Evolutionary conservation across 345 rosid species (phyloP).

Genomic region (Arabis hirsuta): DNA sequence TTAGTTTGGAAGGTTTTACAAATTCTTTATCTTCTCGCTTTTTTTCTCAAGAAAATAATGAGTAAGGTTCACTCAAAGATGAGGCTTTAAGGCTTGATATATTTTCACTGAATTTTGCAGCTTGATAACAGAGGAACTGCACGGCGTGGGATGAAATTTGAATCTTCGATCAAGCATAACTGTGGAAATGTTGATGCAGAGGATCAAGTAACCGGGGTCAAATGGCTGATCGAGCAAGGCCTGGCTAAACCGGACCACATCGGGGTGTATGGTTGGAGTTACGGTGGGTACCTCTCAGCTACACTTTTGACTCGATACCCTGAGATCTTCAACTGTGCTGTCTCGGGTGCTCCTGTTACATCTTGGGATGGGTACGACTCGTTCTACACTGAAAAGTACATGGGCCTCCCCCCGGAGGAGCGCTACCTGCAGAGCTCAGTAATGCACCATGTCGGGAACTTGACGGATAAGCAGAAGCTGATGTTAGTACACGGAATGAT

Average conservation of each 20-base stretch:
- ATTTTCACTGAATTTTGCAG: constrained; percentile 48
- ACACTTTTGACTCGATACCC: constrained; percentile 67
- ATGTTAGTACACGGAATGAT: constrained; percentile 92
- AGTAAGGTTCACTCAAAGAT: constrained; percentile 7
- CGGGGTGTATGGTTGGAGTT: constrained; percentile 91
- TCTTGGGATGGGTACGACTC: constrained; percentile 98
- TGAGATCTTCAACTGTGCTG: constrained; percentile 70
- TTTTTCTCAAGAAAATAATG: background rate
- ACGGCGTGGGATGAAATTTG: constrained; percentile 88
- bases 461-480: constrained; percentile 62
- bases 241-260: constrained; percentile 69
- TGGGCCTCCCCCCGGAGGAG: constrained; percentile 70
- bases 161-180: constrained; percentile 65
- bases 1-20: constrained; percentile 85
- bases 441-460: constrained; percentile 66
- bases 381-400: constrained; percentile 91
- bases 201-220: constrained; percentile 83
- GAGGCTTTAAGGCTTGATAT: background rate
- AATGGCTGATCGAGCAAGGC: constrained; percentile 85
- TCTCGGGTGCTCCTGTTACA: constrained; percentile 91
- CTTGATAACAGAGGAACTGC: constrained; percentile 91
- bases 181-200: constrained; percentile 70
- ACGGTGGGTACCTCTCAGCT: constrained; percentile 95
- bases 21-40: background rate
- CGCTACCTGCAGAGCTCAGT: constrained; percentile 67